A percentile compares a stretch with the other conserved stretches of the same genome.
Conservation (phyloP, 371 early-diverging fungal genomes). For the Mucor ambiguus region DNA sequence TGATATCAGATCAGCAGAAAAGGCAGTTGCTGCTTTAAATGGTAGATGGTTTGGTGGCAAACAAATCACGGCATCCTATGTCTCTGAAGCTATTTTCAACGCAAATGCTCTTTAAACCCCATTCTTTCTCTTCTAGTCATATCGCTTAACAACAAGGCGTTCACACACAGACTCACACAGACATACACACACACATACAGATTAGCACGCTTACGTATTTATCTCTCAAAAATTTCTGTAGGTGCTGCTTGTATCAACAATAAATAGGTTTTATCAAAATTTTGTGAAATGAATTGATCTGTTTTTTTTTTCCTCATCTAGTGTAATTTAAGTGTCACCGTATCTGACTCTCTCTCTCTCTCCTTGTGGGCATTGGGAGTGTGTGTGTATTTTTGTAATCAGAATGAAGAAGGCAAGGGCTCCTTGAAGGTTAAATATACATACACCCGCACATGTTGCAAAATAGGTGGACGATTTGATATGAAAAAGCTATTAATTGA, state of each 20-base stretch:
- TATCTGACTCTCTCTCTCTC: background rate
- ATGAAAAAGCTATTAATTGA: background rate
- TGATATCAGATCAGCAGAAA: constrained; percentile 60
- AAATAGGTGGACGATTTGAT: background rate
- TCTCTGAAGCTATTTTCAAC: constrained; percentile 73
- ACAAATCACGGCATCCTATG: constrained; percentile 69
- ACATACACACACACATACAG: background rate
- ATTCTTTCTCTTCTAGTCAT: background rate
- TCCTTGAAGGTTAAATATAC: constrained; percentile 3
- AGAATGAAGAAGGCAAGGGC: background rate
- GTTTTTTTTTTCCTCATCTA: background rate
- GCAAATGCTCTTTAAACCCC: constrained; percentile 45
- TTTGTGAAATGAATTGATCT: background rate
- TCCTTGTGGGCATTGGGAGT: background rate
- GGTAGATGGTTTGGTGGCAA: constrained; percentile 83
- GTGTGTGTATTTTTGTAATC: background rate
- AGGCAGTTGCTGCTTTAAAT: constrained; percentile 69
- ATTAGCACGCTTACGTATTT: background rate
- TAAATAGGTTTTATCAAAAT: background rate
- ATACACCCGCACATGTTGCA: background rate
- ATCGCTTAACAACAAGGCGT: background rate
- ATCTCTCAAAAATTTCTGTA: background rate
- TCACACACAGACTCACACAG: background rate
- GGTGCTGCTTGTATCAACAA: background rate
- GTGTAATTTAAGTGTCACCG: background rate